Evolutionary conservation across 805 yeast genomes (phyloP).

Genomic region (Starmerella ratchasimensis): DNA sequence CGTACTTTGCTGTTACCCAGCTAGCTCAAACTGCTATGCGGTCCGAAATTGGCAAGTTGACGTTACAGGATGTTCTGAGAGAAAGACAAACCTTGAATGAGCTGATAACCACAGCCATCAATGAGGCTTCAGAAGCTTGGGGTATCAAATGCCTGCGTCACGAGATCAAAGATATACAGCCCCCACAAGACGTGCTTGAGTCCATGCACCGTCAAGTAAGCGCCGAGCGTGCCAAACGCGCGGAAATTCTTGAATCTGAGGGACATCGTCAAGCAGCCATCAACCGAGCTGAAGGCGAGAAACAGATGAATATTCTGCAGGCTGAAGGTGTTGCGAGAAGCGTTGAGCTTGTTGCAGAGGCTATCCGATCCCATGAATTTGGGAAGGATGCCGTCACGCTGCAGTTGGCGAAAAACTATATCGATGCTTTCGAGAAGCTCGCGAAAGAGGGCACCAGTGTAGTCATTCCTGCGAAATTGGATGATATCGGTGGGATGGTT

Average conservation of each 20-base stretch:
- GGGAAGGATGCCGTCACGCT: constrained; percentile 65
- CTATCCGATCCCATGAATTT: constrained; percentile 53
- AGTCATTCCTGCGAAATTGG: constrained; percentile 61
- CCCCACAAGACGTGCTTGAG: constrained; percentile 70
- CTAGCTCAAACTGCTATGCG: constrained; percentile 87
- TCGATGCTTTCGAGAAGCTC: constrained; percentile 64
- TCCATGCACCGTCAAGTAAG: constrained; percentile 87
- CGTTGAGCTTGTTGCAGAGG: constrained; percentile 46
- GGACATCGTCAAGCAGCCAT: constrained; percentile 69
- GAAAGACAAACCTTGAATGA: constrained; percentile 61
- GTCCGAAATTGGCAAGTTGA: constrained; percentile 71
- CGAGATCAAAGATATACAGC: constrained; percentile 79
- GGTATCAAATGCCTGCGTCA: constrained; percentile 73
- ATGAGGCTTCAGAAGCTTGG: constrained; percentile 78
- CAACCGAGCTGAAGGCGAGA: constrained; percentile 74
- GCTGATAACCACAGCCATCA: constrained; percentile 64
- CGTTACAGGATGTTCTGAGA: constrained; percentile 61
- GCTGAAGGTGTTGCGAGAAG: constrained; percentile 76
- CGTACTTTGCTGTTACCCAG: constrained; percentile 71
- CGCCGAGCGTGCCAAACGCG: constrained; percentile 76
- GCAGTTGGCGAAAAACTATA: constrained; percentile 72
- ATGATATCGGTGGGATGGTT: constrained; percentile 60
- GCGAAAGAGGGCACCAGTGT: constrained; percentile 74
- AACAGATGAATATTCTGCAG: constrained; percentile 53
- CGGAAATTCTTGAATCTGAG: constrained; percentile 76